Conservation (phyloP, 2,329 filamentous ascomycete genomes). For the Neophaeococcomyces mojaviensis region DNA sequence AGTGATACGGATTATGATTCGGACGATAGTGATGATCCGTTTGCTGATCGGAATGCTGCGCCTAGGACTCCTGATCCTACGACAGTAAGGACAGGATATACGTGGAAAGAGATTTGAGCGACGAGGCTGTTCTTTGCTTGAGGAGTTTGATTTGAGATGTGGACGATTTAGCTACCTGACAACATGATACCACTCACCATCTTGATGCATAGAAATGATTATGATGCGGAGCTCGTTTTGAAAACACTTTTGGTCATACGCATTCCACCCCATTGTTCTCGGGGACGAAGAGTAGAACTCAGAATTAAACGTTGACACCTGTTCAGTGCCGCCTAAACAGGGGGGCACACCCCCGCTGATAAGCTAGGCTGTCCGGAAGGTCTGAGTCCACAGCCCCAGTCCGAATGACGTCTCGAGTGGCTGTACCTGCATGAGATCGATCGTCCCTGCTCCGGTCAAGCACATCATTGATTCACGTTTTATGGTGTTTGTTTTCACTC, state of each 20-base stretch:
- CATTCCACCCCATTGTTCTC: too few species aligned
- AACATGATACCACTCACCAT: too few species aligned
- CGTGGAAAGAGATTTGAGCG: constrained; percentile 15
- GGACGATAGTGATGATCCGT: constrained; percentile 71
- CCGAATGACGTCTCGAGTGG: background rate
- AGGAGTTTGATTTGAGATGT: background rate
- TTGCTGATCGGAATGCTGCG: constrained; percentile 69
- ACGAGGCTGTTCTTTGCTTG: background rate
- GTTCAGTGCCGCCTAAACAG: too few species aligned
- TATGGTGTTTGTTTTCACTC: too few species aligned
- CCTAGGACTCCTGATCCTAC: constrained; percentile 44
- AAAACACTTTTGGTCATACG: too few species aligned
- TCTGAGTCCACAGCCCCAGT: background rate
- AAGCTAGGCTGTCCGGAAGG: too few species aligned
- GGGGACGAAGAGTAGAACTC: too few species aligned
- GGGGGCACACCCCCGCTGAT: too few species aligned
- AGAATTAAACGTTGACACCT: too few species aligned
- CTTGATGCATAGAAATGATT: too few species aligned
- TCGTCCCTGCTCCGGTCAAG: background rate
- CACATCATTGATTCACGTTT: background rate
- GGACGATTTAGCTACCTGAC: background rate
- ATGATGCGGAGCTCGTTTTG: too few species aligned
- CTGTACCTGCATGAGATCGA: background rate
- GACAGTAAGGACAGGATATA: constrained; percentile 14
- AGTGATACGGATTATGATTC: constrained; percentile 42